Base-by-base conservation (phyloP, 2,329 filamentous ascomycete genomes). In the Xenoacremonium recifei region DNA sequence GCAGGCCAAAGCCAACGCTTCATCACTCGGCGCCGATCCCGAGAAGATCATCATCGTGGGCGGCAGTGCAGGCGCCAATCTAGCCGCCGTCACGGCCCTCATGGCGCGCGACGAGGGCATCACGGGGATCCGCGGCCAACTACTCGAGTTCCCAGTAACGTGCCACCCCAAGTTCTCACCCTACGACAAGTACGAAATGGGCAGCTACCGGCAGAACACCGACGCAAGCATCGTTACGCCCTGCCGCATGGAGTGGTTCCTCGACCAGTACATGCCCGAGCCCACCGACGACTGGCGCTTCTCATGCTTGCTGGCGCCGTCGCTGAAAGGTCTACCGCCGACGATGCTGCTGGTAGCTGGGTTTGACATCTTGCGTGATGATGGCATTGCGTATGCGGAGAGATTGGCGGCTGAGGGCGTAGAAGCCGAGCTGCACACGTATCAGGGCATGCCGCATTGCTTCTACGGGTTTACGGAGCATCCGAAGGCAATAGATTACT, bases 351-450 rank as follows among this genome's bases (percentile, higher is more conserved):
- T 65, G 30, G 50, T 60, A 4, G 65, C 57, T 3, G 66, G 65
- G 6, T 50, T 53, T 15, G 67, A 69, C 41, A 46, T 59, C 3
- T 49, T 68, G n/a, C 57, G 66, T 13, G 67, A 69, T 38, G 67
- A 69, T 18, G 64, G 52, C 7, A 53, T 69, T 21, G 67, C 65
- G 2, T 67, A 66, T 35, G 64, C 62, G 5, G 65, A 68, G 44
- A 58, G 57, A 7, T 53, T 69, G 18, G 33, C 58, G 36, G 51
- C 48, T 1, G 63, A 61, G 5, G 63, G 63, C 18, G 60, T 60
- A 7, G 50, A 60, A 4, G 59, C 59, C 15, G 57, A 64, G 34
- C 37, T 66, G n/a, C 48, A 62, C 29, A 45, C 55, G 17, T 67
- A 64, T 40, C 39, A 49, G 16, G 66, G 65, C 6, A 42, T 70